phyloP scores from a whole-genome alignment of 2,329 filamentous ascomycete genomes.

The Elsinoe australis region DNA sequence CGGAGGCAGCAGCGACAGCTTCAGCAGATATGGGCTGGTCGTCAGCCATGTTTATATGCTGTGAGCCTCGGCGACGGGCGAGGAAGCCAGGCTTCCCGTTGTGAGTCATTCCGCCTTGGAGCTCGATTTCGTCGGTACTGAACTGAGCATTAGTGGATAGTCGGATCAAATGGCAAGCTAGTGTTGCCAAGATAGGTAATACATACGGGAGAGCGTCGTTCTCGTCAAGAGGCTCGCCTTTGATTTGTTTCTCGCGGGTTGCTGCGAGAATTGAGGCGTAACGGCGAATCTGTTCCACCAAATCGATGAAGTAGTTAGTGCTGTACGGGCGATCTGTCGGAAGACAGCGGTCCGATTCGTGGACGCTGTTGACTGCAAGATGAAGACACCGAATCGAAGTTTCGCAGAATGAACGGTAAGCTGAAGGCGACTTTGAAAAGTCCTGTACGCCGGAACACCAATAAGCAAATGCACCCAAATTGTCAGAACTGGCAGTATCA shows the following conservation, averaged over 20 bases:
- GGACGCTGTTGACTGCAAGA: constrained; percentile 76
- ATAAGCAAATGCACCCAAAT: constrained; percentile 55
- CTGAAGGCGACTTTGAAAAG: constrained; percentile 58
- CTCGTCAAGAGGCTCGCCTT: constrained; percentile 45
- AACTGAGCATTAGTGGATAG: constrained; percentile 17
- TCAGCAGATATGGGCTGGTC: constrained; percentile 38
- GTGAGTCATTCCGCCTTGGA: constrained; percentile 72
- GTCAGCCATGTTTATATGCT: constrained; percentile 63
- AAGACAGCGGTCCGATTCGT: constrained; percentile 77
- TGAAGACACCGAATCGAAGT: constrained; percentile 85
- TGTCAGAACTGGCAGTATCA: constrained; percentile 42
- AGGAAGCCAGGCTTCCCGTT: constrained; percentile 79
- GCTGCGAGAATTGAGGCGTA: constrained; percentile 80
- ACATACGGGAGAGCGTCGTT: constrained; percentile 46
- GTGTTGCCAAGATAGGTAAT: constrained; percentile 15
- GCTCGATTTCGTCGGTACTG: constrained; percentile 64
- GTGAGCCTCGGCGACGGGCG: constrained; percentile 72
- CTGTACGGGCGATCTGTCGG: constrained; percentile 84
- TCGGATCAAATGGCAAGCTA: neutral
- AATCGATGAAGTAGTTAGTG: constrained; percentile 93
- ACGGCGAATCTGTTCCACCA: constrained; percentile 72
- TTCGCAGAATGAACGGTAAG: constrained; percentile 83
- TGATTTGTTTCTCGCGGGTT: constrained; percentile 58
- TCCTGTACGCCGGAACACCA: constrained; percentile 61
- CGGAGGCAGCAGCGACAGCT: constrained; percentile 46